A percentile compares a stretch with the other conserved stretches of the same genome.
phyloP scores from a whole-genome alignment of 2,329 filamentous ascomycete genomes.

The Verticillium nubilum region DNA sequence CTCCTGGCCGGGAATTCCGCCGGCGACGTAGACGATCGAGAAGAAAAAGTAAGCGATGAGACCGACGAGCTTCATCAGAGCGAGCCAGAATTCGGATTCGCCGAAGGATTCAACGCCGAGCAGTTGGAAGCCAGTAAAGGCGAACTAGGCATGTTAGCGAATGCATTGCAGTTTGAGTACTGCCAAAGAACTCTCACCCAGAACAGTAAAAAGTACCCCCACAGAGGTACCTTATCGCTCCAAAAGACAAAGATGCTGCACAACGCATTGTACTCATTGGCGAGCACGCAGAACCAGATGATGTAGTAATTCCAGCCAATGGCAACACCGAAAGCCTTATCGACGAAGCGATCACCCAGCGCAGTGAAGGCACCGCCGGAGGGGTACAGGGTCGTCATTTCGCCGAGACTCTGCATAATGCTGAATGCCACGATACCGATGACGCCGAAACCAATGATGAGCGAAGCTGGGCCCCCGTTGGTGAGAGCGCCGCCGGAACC shows the following conservation, averaged over 20 bases:
- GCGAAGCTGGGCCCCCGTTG: constrained; percentile 63
- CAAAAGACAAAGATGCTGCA: constrained; percentile 62
- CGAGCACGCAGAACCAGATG: constrained; percentile 60
- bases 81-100: constrained; percentile 76
- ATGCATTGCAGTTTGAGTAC: too few relatives aligned
- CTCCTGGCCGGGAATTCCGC: constrained; percentile 53
- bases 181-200: too few relatives aligned
- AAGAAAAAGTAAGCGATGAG: constrained; percentile 70
- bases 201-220: constrained; percentile 68
- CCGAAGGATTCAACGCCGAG: constrained; percentile 70
- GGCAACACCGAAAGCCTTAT: constrained; percentile 63
- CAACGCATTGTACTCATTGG: constrained; percentile 68
- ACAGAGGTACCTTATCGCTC: constrained; percentile 55
- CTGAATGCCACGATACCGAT: constrained; percentile 64
- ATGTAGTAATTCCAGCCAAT: constrained; percentile 70
- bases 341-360: constrained; percentile 64
- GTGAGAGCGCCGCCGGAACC: constrained; percentile 65
- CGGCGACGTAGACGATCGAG: constrained; percentile 57
- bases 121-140: constrained; percentile 63
- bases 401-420: constrained; percentile 69
- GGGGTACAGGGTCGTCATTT: constrained; percentile 68
- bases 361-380: constrained; percentile 67
- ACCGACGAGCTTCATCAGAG: constrained; percentile 64
- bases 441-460: constrained; percentile 68
- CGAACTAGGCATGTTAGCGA: constrained; percentile 20